Evolutionary conservation across 148 eudicot species (phyloP).

Genomic region (Chenopodium album): DNA sequence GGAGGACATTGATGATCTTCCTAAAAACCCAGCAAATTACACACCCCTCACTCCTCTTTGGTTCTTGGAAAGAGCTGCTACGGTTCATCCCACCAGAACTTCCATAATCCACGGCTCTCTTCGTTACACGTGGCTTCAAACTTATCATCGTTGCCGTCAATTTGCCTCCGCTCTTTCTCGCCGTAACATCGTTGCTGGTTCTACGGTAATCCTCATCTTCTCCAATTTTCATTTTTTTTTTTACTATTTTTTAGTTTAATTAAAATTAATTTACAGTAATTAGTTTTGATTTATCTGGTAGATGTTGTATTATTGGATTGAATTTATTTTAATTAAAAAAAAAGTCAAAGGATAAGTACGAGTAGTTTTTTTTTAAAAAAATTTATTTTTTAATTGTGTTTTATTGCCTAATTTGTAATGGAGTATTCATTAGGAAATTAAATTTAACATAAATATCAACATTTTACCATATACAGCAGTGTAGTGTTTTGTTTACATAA

Average conservation of each 20-base stretch:
- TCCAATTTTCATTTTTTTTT: neutral
- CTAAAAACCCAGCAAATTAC: constrained; percentile 80
- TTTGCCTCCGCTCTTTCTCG: constrained; percentile 72
- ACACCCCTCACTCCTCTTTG: constrained; percentile 72
- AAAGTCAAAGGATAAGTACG: too few relatives aligned
- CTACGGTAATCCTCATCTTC: constrained; percentile 44
- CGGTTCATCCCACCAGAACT: constrained; percentile 61
- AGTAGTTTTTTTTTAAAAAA: too few relatives aligned
- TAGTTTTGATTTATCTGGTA: too few relatives aligned
- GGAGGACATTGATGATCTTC: constrained; percentile 80
- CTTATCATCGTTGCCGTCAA: constrained; percentile 83
- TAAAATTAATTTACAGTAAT: too few relatives aligned
- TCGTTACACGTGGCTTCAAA: constrained; percentile 73
- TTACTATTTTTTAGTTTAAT: neutral
- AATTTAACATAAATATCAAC: too few relatives aligned
- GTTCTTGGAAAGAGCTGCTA: constrained; percentile 83
- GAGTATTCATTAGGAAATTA: too few relatives aligned
- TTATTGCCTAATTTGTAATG: too few relatives aligned
- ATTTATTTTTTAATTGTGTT: too few relatives aligned
- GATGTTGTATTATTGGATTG: too few relatives aligned
- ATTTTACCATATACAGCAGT: too few relatives aligned
- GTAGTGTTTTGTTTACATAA: too few relatives aligned
- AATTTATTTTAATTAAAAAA: too few relatives aligned
- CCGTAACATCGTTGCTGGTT: constrained; percentile 49
- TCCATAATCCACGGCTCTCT: constrained; percentile 61